Evolutionary conservation across 306 rosid genomes (phyloP), one percentile per base, ranked within the genome.

Genomic region (Prunus mume): DNA sequence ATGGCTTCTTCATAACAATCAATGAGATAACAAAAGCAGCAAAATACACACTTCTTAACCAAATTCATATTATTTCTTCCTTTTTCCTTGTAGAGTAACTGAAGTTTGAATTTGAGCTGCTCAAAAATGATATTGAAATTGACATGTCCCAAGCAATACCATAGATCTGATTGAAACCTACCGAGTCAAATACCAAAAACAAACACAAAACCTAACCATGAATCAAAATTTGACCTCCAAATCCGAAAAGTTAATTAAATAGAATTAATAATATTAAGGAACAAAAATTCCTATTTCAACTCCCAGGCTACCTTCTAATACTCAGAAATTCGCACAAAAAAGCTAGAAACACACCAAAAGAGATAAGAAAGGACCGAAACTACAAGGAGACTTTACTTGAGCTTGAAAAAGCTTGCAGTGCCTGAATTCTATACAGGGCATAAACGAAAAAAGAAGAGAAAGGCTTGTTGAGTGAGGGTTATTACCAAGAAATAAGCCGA

Each of bases 401-500:
- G 47, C 47, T 79, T 5, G 64, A 74, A 34, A 19, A 76, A 71
- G 34, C 9, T 8, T 18, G 12, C 7, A 17, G 56, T 63, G 22
- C 68, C 80, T 18, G 32, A 46, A 64, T 72, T 66, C 15, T 18
- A 57, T 76, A 50, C 15, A 41, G 67, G 10, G 46, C 20, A 12
- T 54, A 51, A 64, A 70, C 1, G 43, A 75, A 65, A 65, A 38
- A 12, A 47, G 32, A 24, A 34, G 73, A 34, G 47, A 14, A 27
- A 65, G 25, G 11, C 11, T 25, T 28, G 71, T 6, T 8, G 67
- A 64, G 15, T 12, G 68, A 65, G 77, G 54, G 41, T 30, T 22
- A 75, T 58, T 76, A 82, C 82, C 84, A 69, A 66, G 27, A 14
- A 7, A 61, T 46, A 12, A 68, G 77, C 65, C 27, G 76, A 80